These are phyloP conservation scores for Talaromyces albobiverticillius DNA, from an alignment of 2,329 filamentous ascomycete species.

Conservation along the genomic window DNA sequence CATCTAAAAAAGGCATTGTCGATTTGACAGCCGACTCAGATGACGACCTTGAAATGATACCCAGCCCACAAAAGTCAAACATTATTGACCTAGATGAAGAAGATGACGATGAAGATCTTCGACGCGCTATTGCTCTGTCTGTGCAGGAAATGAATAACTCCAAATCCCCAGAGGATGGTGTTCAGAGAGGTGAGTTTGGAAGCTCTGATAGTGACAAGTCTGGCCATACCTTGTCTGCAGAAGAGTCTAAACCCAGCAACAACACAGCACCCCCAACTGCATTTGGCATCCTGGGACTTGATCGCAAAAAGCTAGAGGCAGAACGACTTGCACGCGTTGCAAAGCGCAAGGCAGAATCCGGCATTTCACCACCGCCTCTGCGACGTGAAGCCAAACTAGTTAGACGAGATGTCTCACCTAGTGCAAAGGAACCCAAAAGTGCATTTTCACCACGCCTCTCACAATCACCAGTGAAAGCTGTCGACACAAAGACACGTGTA, in stretches of 20 bases:
- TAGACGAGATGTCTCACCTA: slow-evolving; percentile 15
- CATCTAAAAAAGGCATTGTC: slow-evolving; percentile 20
- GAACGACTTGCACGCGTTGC: slow-evolving; percentile 70
- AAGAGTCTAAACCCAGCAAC: background rate
- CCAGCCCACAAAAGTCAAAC: slow-evolving; percentile 25
- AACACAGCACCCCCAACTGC: background rate
- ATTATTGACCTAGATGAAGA: slow-evolving; percentile 18
- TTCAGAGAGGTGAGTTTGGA: no score
- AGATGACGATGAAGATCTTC: slow-evolving; percentile 34
- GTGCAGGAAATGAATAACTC: slow-evolving; percentile 21
- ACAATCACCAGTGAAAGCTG: background rate
- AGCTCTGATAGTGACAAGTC: background rate
- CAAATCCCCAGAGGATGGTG: background rate
- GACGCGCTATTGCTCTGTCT: slow-evolving; percentile 33
- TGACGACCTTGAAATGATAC: slow-evolving; percentile 26
- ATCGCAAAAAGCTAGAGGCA: slow-evolving; percentile 81
- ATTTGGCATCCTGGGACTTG: slow-evolving; percentile 53
- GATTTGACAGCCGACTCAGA: slow-evolving; percentile 34
- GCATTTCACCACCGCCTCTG: slow-evolving; percentile 31
- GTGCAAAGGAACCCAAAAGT: no score
- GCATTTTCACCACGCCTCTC: background rate
- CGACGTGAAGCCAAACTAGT: slow-evolving; percentile 24
- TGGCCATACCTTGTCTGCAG: background rate
- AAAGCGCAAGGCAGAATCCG: slow-evolving; percentile 53
- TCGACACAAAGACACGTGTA: background rate